phyloP scores from a whole-genome alignment of 768 basidiomycete species.

The Suillus occidentalis region DNA sequence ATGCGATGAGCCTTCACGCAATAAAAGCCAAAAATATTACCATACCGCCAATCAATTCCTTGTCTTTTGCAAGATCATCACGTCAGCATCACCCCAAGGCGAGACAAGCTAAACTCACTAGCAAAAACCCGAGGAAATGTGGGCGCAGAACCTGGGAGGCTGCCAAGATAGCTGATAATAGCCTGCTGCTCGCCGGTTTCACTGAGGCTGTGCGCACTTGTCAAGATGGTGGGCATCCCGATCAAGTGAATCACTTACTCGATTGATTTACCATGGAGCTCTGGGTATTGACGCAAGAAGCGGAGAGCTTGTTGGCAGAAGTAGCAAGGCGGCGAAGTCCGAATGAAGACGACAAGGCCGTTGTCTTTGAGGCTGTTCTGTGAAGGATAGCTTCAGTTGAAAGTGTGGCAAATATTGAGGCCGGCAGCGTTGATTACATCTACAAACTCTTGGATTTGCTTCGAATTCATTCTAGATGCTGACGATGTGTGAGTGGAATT shows the following conservation, averaged over 20 bases:
- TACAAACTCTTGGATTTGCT: constrained; percentile 1
- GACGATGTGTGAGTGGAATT: background rate
- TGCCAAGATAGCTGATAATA: constrained; percentile 2
- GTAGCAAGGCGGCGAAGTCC: background rate
- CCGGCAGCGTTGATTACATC: background rate
- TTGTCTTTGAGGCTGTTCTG: constrained; percentile 3
- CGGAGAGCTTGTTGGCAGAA: constrained; percentile 2
- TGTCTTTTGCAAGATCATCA: background rate
- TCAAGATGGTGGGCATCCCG: background rate
- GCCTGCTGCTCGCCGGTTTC: constrained; percentile 1
- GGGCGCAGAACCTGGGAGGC: background rate
- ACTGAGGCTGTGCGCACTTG: background rate
- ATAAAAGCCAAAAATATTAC: background rate
- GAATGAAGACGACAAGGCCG: constrained; percentile 3
- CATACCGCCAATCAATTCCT: background rate
- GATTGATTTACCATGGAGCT: constrained; percentile 2
- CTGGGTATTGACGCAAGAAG: background rate
- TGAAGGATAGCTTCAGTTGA: background rate
- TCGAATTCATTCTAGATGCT: background rate
- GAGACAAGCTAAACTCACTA: background rate
- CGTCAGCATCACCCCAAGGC: background rate
- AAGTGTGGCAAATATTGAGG: background rate
- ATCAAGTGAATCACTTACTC: background rate
- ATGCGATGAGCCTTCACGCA: too few species aligned
- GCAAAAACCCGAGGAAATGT: constrained; percentile 5